phyloP scores from a whole-genome alignment of 495 filamentous ascomycete species.

The Xylaria venustula region DNA sequence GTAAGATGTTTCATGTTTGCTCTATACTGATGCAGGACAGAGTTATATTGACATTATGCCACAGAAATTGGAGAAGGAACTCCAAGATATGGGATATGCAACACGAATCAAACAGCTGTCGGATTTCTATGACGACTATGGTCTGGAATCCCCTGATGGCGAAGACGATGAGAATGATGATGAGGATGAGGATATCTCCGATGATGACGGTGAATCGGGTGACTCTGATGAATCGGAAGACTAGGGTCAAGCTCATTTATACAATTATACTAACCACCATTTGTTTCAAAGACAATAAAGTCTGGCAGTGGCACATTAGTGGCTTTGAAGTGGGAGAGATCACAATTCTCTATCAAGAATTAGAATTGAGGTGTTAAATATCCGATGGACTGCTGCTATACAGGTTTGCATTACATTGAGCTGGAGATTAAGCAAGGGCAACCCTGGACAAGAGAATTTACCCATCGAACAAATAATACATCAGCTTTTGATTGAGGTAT shows the following conservation, averaged over 20 bases:
- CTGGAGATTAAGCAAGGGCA: background rate
- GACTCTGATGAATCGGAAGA: background rate
- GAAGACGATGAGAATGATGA: conserved; percentile 64
- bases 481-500: background rate
- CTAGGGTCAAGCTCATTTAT: background rate
- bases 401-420: background rate
- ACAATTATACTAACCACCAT: no score
- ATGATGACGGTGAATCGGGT: conserved; percentile 19
- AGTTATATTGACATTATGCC: conserved; percentile 18
- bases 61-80: conserved; percentile 68
- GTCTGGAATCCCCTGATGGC: conserved; percentile 67
- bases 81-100: conserved; percentile 73
- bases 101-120: conserved; percentile 71
- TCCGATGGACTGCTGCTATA: background rate
- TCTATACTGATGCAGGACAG: background rate
- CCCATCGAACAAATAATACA: background rate
- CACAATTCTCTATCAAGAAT: background rate
- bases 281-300: background rate
- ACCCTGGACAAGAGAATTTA: no score
- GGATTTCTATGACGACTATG: conserved; percentile 90
- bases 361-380: background rate
- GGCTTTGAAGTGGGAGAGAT: background rate
- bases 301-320: no score
- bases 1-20: conserved; percentile 46
- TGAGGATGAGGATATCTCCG: conserved; percentile 37